phyloP scores from a whole-genome alignment of 345 rosid species.

The Theobroma cacao region DNA sequence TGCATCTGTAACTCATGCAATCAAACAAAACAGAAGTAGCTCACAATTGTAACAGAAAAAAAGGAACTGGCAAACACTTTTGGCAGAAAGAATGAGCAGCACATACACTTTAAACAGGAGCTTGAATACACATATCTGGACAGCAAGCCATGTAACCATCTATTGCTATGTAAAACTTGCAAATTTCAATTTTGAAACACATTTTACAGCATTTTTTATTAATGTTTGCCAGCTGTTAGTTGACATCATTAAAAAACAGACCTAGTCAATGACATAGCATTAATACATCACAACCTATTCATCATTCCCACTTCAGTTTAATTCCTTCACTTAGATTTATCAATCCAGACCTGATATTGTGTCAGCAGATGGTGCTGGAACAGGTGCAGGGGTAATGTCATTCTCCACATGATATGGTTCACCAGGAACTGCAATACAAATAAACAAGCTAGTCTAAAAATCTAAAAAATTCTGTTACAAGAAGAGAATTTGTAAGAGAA shows the following conservation, averaged over 20 bases:
- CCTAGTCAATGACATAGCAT: not conserved
- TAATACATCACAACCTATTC: not conserved
- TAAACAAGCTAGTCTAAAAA: not conserved
- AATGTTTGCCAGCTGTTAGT: not conserved
- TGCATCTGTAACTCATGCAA: not conserved
- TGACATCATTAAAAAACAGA: not conserved
- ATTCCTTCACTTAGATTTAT: not conserved
- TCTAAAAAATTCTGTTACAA: not conserved
- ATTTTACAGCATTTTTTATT: not conserved
- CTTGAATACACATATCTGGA: not conserved
- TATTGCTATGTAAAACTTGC: not conserved
- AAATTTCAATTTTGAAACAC: not conserved
- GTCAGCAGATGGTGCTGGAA: constrained; percentile 46
- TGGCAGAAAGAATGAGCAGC: not conserved
- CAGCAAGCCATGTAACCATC: not conserved
- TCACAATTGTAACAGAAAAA: not conserved
- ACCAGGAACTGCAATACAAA: constrained; percentile 69
- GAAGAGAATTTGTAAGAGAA: not conserved
- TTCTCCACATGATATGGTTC: constrained; percentile 59
- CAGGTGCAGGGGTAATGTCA: constrained; percentile 45
- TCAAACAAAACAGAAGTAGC: not conserved
- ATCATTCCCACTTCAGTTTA: not conserved
- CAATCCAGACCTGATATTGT: constrained; percentile 46
- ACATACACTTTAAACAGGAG: not conserved
- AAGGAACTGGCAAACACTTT: not conserved